Conservation (phyloP, 805 yeast species). For the Kazachstania psychrophila region DNA sequence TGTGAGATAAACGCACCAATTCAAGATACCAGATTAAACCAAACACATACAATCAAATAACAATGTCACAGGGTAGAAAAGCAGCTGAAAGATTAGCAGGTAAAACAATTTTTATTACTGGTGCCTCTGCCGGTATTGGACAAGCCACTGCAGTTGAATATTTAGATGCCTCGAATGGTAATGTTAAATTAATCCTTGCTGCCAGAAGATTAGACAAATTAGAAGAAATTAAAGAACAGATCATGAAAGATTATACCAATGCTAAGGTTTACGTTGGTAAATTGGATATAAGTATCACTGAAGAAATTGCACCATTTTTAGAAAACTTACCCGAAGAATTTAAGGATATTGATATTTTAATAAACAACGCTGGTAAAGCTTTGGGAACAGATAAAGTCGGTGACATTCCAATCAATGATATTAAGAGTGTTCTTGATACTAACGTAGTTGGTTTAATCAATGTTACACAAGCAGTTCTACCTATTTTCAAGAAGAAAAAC, state of each 20-base stretch:
- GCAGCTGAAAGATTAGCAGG: constrained; percentile 77
- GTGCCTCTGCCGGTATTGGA: constrained; percentile 95
- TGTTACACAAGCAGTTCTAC: constrained; percentile 70
- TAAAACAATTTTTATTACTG: constrained; percentile 80
- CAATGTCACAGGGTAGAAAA: constrained; percentile 57
- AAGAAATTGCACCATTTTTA: constrained; percentile 44
- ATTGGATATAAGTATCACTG: constrained; percentile 51
- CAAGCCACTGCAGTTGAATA: constrained; percentile 83
- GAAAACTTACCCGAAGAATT: constrained; percentile 47
- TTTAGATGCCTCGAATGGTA: constrained; percentile 66
- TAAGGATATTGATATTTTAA: constrained; percentile 53
- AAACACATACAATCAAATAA: too few species aligned
- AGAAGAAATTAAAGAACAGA: constrained; percentile 38
- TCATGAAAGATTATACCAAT: constrained; percentile 39
- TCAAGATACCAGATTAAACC: too few species aligned
- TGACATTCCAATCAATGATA: constrained; percentile 49
- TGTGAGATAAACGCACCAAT: too few species aligned
- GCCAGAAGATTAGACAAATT: constrained; percentile 70
- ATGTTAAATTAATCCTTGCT: constrained; percentile 58
- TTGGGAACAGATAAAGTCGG: constrained; percentile 74
- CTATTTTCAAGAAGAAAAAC: constrained; percentile 59
- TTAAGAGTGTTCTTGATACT: constrained; percentile 70
- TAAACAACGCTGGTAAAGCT: constrained; percentile 76
- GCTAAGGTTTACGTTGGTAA: constrained; percentile 38
- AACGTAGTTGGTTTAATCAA: constrained; percentile 82